phyloP scores from a whole-genome alignment of 306 rosid genomes.

The Glycine soja region DNA sequence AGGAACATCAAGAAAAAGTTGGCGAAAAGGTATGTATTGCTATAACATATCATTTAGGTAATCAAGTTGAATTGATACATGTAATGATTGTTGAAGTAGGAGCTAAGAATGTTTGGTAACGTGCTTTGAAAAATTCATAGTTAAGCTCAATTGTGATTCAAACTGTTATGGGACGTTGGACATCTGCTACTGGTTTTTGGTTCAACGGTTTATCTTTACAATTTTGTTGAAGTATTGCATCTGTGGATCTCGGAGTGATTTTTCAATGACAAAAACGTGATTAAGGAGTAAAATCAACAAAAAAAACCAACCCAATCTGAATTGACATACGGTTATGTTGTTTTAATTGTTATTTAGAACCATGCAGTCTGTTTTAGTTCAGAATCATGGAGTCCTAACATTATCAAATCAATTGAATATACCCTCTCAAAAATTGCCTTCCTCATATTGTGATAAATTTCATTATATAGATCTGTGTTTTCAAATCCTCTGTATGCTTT shows the following conservation, averaged over 20 bases:
- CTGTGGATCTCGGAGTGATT: background rate
- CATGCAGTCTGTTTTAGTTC: background rate
- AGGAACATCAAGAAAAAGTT: slow-evolving; percentile 94
- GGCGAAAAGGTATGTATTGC: slow-evolving; percentile 75
- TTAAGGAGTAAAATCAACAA: background rate
- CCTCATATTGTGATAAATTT: background rate
- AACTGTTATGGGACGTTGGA: slow-evolving; percentile 2
- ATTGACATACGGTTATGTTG: background rate
- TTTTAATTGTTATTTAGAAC: background rate
- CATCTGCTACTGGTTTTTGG: background rate
- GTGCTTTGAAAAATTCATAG: background rate
- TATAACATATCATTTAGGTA: background rate
- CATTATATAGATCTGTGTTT: background rate
- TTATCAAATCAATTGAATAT: slow-evolving; percentile 12
- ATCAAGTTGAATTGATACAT: slow-evolving; percentile 4
- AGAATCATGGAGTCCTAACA: background rate
- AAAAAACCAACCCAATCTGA: background rate
- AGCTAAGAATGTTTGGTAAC: background rate
- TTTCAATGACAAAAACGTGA: background rate
- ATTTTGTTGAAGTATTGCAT: background rate
- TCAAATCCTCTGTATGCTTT: background rate
- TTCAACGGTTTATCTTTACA: background rate
- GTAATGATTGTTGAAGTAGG: slow-evolving; percentile 21
- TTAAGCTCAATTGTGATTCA: background rate
- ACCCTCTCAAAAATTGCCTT: background rate